phyloP scores from a whole-genome alignment of 1,284 basidiomycete genomes.

The Cryptococcus wingfieldii region DNA sequence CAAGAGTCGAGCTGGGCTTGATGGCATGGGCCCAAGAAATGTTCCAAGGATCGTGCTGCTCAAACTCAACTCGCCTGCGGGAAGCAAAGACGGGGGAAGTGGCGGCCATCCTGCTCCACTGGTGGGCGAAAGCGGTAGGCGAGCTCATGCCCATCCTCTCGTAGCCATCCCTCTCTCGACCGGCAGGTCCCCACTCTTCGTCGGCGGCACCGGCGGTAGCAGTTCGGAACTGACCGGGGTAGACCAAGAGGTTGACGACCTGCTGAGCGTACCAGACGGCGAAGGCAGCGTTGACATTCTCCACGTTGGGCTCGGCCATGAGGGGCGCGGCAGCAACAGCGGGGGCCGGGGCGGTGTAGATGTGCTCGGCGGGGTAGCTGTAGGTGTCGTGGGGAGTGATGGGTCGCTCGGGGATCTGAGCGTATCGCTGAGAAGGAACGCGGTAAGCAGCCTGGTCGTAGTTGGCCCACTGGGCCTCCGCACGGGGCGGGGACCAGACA shows the following conservation, averaged over 20 bases:
- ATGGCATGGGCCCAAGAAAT: slow-evolving; percentile 13
- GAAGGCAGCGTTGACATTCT: slow-evolving; percentile 18
- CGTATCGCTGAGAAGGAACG: slow-evolving; percentile 12
- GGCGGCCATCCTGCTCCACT: slow-evolving; percentile 25
- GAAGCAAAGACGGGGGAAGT: slow-evolving; percentile 5
- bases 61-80: slow-evolving; percentile 9
- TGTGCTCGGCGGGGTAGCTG: slow-evolving; percentile 15
- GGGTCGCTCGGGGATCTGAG: slow-evolving; percentile 12
- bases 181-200: slow-evolving; percentile 22
- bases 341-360: slow-evolving; percentile 5
- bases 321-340: background rate
- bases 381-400: slow-evolving; percentile 22
- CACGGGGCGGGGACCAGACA: slow-evolving; percentile 13
- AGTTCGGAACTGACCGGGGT: slow-evolving; percentile 28
- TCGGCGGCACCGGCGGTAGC: slow-evolving; percentile 24
- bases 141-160: slow-evolving; percentile 14
- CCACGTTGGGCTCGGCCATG: slow-evolving; percentile 6
- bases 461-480: slow-evolving; percentile 2
- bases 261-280: slow-evolving; percentile 29
- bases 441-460: slow-evolving; percentile 5
- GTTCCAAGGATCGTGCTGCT: slow-evolving; percentile 22
- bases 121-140: slow-evolving; percentile 12
- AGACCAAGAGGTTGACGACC: slow-evolving; percentile 22
- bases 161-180: slow-evolving; percentile 23
- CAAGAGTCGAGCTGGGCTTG: slow-evolving; percentile 18